Evolutionary conservation across 257 asterid species (phyloP).

Genomic region (Forsythia suspensa): DNA sequence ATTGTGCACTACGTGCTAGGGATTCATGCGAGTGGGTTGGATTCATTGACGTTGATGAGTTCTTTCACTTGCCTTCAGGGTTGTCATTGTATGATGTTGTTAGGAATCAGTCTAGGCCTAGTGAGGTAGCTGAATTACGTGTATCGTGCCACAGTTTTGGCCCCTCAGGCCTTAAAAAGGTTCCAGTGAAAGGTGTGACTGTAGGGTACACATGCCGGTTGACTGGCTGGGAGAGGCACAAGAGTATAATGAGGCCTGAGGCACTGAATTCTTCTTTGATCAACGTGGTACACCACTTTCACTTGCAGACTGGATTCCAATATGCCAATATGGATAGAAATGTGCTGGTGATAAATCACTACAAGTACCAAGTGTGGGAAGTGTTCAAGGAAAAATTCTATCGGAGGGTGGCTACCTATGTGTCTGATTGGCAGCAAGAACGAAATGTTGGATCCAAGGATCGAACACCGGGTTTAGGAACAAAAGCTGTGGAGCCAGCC

Average conservation of each 20-base stretch:
- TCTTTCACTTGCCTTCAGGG: constrained; percentile 45
- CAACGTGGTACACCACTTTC: constrained; percentile 76
- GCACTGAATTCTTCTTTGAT: constrained; percentile 53
- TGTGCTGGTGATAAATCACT: constrained; percentile 64
- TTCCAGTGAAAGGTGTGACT: constrained; percentile 56
- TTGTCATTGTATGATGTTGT: constrained; percentile 32
- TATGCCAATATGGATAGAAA: constrained; percentile 33
- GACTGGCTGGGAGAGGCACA: constrained; percentile 67
- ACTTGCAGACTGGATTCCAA: constrained; percentile 39
- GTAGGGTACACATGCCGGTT: constrained; percentile 74
- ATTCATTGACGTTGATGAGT: constrained; percentile 82
- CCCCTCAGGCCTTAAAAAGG: constrained; percentile 54
- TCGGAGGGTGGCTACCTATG: constrained; percentile 77
- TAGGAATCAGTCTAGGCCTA: constrained; percentile 14
- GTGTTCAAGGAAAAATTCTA: constrained; percentile 76
- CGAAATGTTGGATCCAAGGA: constrained; percentile 64
- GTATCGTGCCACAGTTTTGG: constrained; percentile 62
- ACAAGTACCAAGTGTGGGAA: constrained; percentile 87
- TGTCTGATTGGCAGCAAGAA: constrained; percentile 76
- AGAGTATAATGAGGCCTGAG: constrained; percentile 68
- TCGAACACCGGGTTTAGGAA: constrained; percentile 77
- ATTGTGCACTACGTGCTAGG: constrained; percentile 65
- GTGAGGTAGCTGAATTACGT: constrained; percentile 48
- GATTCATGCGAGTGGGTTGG: constrained; percentile 75
- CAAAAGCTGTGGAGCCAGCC: constrained; percentile 62